Evolutionary conservation across 2,329 filamentous ascomycete genomes (phyloP), one percentile per base, ranked within the genome.

Genomic region (Cordyceps farinosa): DNA sequence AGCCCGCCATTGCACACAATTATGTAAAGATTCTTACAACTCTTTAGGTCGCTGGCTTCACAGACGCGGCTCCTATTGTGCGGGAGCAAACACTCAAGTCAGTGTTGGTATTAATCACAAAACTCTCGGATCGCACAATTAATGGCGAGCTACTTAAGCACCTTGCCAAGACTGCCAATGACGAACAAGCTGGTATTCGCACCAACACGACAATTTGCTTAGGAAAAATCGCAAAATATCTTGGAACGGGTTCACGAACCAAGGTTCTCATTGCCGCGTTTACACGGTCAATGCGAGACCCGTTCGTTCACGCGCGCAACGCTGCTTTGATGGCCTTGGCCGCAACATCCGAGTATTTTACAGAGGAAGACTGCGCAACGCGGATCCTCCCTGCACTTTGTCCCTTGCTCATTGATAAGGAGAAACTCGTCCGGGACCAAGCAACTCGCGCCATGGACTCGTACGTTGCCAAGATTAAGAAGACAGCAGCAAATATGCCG

Each of bases 181-280:
- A 99, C 66, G 95, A 98, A 70, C 94, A 99, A 71, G 92, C 95
- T 1, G 95, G 95, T 0, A 99, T 99, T 67, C 87, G 95, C 66
- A 99, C 95, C 9, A 99, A 99, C 74, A 99, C 95, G 0, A 99
- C 95, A 1, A 99, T 99, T 62, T 98, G 94, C 73, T 79, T 99
- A 0, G 95, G 95, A 29, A 98, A 97, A 72, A 97, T 99, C 69
- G 93, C 95, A 15, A 93, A 92, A 69, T 90, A 96, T 70, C 81
- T 99, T 1, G 91, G 92, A 1, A 81, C 84, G 1, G 82, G 90
- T 67, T 91, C 90, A 3, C 84, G 95, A 66, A 84, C 90, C 54
- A 99, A 98, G 75, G 94, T 99, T 0, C 84, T 99, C 32, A 90
- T 93, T 59, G 95, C 95, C 8, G 95, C 95, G 0, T 99, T 99